Evolutionary conservation across 176 grass and related monocot genomes (phyloP), one percentile per base, ranked within the genome.

Genomic region (Juncus effusus): DNA sequence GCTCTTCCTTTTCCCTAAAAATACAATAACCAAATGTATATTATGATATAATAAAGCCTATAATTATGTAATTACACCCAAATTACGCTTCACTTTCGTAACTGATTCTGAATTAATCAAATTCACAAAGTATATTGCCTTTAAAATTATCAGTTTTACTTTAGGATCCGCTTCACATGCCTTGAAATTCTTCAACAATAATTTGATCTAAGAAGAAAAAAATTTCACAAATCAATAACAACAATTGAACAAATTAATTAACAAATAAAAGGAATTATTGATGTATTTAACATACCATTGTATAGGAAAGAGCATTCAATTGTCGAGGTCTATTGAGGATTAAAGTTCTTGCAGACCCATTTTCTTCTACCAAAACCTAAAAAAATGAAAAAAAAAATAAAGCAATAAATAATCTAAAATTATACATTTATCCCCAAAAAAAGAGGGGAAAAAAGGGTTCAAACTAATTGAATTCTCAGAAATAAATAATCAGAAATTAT

Each of bases 1-100:
- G 93, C 93, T 83, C 93, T 97, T 76, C 93, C 88, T 44, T 89
- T 86, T 16, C 93, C 93, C 93, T 97, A 67, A 70, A 86, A 79
- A 59, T 36, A 61, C 56, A 16, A 61, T 0, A 8, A 16, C 6
- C 0, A 8, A 19, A 2, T 19, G 4, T 61, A 61, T n/a, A 28
- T 16, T 7, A 61, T 16, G 56, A 7, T 4, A 61, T 16, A 61
- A 36, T n/a, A 5, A 73, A 40, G 52, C 11, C 16, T 28, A 28
- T 28, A 28, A 28, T 28, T 28, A 28, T 28, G 19, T 28, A 28
- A 28, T 28, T 28, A 28, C 19, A 28, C 19, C 19, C 19, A 28
- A 28, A 28, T 28, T 28, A 28, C 19, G 19, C 19, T 28, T 28
- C 19, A 28, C 0, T 28, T 28, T 28, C 19, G 19, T 28, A 28